Evolutionary conservation across 2,329 filamentous ascomycete genomes (phyloP), one percentile per base, ranked within the genome.

Genomic region (Pestalotiopsis sp.): DNA sequence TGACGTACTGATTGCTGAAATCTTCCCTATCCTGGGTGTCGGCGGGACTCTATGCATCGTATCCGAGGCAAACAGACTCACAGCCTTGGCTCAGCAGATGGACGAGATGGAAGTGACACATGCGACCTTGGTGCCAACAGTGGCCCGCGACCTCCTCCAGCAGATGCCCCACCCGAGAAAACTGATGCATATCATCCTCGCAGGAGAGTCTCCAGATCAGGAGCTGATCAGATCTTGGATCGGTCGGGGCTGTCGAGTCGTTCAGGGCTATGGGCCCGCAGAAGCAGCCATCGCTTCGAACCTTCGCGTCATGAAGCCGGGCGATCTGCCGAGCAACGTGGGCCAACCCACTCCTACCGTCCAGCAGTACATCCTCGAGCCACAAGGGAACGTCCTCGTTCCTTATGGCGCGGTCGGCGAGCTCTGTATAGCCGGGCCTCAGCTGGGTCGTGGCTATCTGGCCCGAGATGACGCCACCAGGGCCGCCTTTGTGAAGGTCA

Each of bases 291-390:
- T 65, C 36, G 74, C 89, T 23, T 66, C 67, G 38, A 69, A 67
- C 31, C 69, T 70, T 13, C 67, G 69, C 25, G 45, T 52, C 12
- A 57, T 69, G n/a, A 61, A 62, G 13, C 52, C 70, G 17, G 69
- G 58, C 31, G 66, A 66, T n/a, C 55, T 52, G 45, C 45, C 20
- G 70, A 25, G 66, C 17, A 45, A 31, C 14, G 57, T 67, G n/a
- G 66, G 66, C 25, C 20, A 62, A 41, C 67, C 63, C 9, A 31
- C 55, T 23, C 23, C 27, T 57, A 67, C 9, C 31, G 61, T 17
- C 65, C 45, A 67, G 20, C 82, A 70, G 36, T 84, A 81, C 80
- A 71, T 85, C 23, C 77, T 81, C 7, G 78, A 84, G 63, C 79
- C 81, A 3, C 69, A 74, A 38, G 76, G 78, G 20, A 73, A 82